Conservation (phyloP, 2,329 filamentous ascomycete genomes). For the Xylariaceae sp. region DNA sequence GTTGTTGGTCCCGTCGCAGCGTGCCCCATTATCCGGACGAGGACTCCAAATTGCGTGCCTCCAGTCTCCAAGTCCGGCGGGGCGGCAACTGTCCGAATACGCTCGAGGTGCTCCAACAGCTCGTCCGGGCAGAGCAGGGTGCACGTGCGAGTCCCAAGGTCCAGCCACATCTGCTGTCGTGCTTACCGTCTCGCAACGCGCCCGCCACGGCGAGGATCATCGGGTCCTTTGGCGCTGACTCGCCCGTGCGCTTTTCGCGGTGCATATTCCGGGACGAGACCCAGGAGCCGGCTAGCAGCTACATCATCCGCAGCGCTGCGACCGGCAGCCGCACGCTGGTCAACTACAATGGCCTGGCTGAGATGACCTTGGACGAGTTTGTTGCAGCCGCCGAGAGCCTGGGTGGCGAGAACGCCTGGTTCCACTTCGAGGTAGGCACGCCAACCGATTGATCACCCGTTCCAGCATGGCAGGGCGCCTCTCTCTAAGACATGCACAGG, state of each 20-base stretch:
- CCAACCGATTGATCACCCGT: conserved; percentile 24
- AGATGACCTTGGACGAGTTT: conserved; percentile 65
- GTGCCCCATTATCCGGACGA: conserved; percentile 64
- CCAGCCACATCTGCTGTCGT: conserved; percentile 44
- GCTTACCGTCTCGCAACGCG: conserved; percentile 52
- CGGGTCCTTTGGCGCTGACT: conserved; percentile 46
- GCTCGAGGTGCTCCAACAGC: conserved; percentile 65
- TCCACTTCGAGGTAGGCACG: conserved; percentile 64
- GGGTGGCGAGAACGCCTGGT: conserved; percentile 49
- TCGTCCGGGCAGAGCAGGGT: conserved; percentile 37
- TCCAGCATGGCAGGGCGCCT: conserved; percentile 5
- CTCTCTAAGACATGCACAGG: conserved; percentile 42
- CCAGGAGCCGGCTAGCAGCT: conserved; percentile 60
- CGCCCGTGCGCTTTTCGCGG: conserved; percentile 44
- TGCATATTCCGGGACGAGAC: conserved; percentile 57
- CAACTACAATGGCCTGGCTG: conserved; percentile 62
- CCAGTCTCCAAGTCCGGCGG: conserved; percentile 53
- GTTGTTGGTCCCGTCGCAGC: conserved; percentile 37
- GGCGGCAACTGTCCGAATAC: conserved; percentile 72
- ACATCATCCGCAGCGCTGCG: conserved; percentile 59
- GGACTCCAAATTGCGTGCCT: conserved; percentile 69
- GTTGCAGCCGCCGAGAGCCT: conserved; percentile 36
- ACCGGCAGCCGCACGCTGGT: conserved; percentile 65
- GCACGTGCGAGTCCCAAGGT: conserved; percentile 24
- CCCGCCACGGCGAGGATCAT: conserved; percentile 49